Percentiles rank a stretch among this genome's conserved stretches.
These are phyloP conservation scores for Lentinula boryana DNA, from an alignment of 768 basidiomycete species.

Conservation along the genomic window DNA sequence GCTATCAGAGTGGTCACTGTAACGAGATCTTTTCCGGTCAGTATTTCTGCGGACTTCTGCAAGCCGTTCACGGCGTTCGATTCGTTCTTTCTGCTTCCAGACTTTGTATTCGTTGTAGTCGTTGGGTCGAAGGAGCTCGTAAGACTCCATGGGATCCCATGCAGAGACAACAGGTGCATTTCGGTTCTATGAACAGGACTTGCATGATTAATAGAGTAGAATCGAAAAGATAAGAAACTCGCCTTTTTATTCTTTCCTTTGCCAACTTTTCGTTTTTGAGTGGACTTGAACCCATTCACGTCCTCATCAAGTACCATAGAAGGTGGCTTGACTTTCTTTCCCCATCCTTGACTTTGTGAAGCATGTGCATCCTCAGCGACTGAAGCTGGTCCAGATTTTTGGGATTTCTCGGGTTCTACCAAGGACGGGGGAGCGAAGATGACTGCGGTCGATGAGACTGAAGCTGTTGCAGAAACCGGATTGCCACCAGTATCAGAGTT, in stretches of 20 bases:
- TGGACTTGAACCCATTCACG: constrained; percentile 72
- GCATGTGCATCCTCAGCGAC: constrained; percentile 23
- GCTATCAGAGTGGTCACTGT: constrained; percentile 60
- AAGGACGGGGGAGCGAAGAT: constrained; percentile 67
- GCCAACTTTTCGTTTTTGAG: constrained; percentile 47
- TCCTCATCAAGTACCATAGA: constrained; percentile 89
- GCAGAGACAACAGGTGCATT: constrained; percentile 41
- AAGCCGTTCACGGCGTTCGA: constrained; percentile 64
- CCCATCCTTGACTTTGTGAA: constrained; percentile 61
- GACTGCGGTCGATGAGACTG: constrained; percentile 47
- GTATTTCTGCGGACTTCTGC: constrained; percentile 52
- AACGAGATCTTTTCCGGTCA: constrained; percentile 41
- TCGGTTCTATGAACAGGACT: constrained; percentile 43
- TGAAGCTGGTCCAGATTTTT: background rate
- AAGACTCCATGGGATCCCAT: constrained; percentile 78
- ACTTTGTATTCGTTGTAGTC: constrained; percentile 86
- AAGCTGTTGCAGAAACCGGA: constrained; percentile 19
- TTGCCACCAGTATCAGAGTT: constrained; percentile 2
- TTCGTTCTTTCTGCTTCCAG: constrained; percentile 72
- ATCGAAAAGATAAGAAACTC: constrained; percentile 8
- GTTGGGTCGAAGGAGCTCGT: constrained; percentile 80
- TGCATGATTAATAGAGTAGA: background rate
- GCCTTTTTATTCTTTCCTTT: constrained; percentile 63
- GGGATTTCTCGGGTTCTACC: constrained; percentile 23
- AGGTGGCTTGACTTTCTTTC: constrained; percentile 85